phyloP scores from a whole-genome alignment of 768 basidiomycete species.

The Hericium alpestre region DNA sequence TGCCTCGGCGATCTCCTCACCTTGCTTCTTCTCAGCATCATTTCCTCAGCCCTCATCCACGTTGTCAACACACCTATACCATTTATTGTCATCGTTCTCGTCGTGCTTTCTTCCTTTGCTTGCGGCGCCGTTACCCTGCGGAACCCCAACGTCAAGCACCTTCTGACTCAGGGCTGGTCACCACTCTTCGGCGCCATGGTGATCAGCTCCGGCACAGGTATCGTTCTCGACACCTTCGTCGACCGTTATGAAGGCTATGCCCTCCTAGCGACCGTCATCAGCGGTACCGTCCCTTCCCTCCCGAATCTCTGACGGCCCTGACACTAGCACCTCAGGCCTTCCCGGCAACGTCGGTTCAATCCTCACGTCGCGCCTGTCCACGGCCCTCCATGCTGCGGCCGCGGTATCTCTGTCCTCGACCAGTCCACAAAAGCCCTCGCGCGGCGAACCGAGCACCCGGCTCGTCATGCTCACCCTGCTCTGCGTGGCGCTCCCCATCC shows the following conservation, averaged over 20 bases:
- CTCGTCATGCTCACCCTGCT: conserved; percentile 63
- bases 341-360: conserved; percentile 88
- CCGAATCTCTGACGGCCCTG: neutral
- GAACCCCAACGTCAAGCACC: conserved; percentile 59
- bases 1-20: conserved; percentile 91
- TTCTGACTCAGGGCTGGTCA: conserved; percentile 80
- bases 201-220: conserved; percentile 79
- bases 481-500: conserved; percentile 69
- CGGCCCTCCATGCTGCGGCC: conserved; percentile 65
- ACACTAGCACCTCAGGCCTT: conserved; percentile 37
- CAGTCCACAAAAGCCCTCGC: conserved; percentile 8
- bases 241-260: conserved; percentile 82
- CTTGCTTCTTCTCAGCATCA: conserved; percentile 65
- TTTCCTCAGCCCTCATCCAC: conserved; percentile 63
- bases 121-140: conserved; percentile 49
- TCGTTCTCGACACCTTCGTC: conserved; percentile 86
- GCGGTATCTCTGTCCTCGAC: conserved; percentile 8
- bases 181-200: conserved; percentile 87
- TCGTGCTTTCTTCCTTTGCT: conserved; percentile 34
- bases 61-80: conserved; percentile 59
- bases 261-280: conserved; percentile 77
- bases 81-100: conserved; percentile 36
- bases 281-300: conserved; percentile 38
- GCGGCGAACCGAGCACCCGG: conserved; percentile 24
- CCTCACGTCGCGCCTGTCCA: conserved; percentile 84